Evolutionary conservation across 1,284 basidiomycete species (phyloP).

Genomic region (Sanghuangporus weigelae): DNA sequence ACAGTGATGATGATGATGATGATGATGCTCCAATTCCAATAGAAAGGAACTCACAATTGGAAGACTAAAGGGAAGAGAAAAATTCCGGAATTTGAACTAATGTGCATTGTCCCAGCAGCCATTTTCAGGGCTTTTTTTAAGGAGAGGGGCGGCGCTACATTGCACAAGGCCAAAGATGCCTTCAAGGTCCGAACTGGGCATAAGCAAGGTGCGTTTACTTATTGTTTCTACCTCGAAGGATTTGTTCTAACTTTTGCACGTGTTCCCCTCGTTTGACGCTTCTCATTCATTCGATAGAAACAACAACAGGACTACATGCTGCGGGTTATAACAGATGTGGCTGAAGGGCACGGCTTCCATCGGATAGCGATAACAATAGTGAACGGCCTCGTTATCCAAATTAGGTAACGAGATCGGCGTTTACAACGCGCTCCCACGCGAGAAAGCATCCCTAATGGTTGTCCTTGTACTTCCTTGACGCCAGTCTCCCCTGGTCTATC

Average conservation of each 20-base stretch:
- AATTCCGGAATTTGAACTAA: neutral
- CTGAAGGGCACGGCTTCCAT: neutral
- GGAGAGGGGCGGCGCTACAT: neutral
- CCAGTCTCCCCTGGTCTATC: neutral
- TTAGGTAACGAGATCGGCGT: neutral
- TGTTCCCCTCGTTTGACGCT: neutral
- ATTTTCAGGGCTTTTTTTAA: neutral
- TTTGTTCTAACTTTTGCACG: neutral
- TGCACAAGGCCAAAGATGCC: neutral
- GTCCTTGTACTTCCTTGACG: conserved; percentile 3
- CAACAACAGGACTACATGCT: neutral
- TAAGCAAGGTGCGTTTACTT: neutral
- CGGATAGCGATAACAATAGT: neutral
- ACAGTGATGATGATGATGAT: too few relatives aligned
- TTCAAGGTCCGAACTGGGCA: neutral
- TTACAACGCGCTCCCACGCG: neutral
- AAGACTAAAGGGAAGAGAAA: too few relatives aligned
- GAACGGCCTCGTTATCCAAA: neutral
- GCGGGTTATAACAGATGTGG: conserved; percentile 2
- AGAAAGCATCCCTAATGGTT: neutral
- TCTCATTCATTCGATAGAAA: neutral
- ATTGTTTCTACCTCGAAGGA: neutral
- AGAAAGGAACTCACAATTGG: too few relatives aligned
- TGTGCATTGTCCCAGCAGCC: neutral
- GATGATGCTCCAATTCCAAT: too few relatives aligned